phyloP scores from a whole-genome alignment of 805 yeast species.

The Henningerozyma blattae region DNA sequence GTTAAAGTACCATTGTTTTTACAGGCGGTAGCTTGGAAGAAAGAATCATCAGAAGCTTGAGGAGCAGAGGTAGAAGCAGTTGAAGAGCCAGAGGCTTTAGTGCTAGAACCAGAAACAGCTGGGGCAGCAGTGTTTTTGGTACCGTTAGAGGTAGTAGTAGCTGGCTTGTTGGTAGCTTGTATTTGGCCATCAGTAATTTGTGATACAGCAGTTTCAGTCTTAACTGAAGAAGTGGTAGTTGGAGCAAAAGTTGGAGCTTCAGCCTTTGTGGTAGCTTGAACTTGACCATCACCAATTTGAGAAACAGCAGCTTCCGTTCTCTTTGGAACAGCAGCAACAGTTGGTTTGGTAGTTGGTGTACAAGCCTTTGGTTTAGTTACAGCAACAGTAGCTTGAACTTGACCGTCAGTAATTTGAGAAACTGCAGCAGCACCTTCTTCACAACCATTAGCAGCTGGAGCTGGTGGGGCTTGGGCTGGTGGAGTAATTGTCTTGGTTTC shows the following conservation, averaged over 20 bases:
- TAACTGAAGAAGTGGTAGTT: constrained; percentile 10
- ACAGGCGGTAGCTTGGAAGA: constrained; percentile 24
- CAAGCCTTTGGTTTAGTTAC: too few relatives aligned
- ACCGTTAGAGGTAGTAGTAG: constrained; percentile 4
- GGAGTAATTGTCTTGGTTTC: too few relatives aligned
- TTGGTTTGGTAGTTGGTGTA: too few relatives aligned
- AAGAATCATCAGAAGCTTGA: constrained; percentile 1
- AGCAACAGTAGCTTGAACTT: constrained; percentile 26
- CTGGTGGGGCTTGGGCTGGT: too few relatives aligned
- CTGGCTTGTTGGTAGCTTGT: constrained; percentile 16
- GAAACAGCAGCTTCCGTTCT: constrained; percentile 35
- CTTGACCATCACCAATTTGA: constrained; percentile 32
- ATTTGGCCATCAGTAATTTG: constrained; percentile 29
- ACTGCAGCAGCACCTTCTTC: constrained; percentile 16
- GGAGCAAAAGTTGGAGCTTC: constrained; percentile 26
- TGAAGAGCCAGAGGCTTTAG: constrained; percentile 12
- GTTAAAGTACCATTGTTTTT: constrained; percentile 31
- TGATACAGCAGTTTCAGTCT: constrained; percentile 24
- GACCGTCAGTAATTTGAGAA: constrained; percentile 32
- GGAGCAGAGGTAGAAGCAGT: too few relatives aligned
- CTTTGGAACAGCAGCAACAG: not conserved
- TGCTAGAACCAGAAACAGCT: constrained; percentile 10
- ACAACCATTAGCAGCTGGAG: too few relatives aligned
- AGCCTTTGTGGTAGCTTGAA: constrained; percentile 20
- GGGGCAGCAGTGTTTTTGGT: constrained; percentile 22